These are phyloP conservation scores for Salvia hispanica DNA, from an alignment of 257 asterid species.

Conservation along the genomic window DNA sequence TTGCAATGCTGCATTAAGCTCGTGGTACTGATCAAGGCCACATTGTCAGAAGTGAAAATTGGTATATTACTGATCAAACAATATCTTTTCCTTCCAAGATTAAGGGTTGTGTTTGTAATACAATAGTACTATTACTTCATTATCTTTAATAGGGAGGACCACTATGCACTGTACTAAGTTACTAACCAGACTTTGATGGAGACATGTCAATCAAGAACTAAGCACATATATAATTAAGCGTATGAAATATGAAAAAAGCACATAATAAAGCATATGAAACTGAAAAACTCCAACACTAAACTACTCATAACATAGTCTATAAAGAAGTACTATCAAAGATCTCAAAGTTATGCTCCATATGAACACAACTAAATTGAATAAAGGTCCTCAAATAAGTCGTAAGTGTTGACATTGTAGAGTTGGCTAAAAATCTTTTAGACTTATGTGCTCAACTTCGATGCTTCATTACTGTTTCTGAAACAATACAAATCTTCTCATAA, in stretches of 20 bases:
- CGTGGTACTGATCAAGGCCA: neutral
- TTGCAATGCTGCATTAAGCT: slow-evolving; percentile 11
- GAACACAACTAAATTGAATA: neutral
- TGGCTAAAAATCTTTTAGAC: neutral
- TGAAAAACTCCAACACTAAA: neutral
- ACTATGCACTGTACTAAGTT: neutral
- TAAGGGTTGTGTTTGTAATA: neutral
- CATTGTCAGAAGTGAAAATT: slow-evolving; percentile 14
- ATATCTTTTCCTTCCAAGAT: neutral
- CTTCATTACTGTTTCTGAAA: neutral
- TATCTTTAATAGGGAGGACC: neutral
- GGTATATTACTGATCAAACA: slow-evolving; percentile 10
- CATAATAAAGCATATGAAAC: neutral
- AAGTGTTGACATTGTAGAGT: neutral
- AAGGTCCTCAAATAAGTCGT: slow-evolving; percentile 13
- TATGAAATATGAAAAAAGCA: neutral
- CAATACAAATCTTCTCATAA: slow-evolving; percentile 2
- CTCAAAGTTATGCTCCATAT: slow-evolving; percentile 2
- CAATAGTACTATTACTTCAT: neutral
- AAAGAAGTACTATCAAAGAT: slow-evolving; percentile 1
- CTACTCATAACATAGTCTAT: neutral
- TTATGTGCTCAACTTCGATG: neutral
- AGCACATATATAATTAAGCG: too few relatives aligned
- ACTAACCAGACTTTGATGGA: neutral
- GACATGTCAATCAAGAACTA: neutral